Conservation (phyloP, 1,284 basidiomycete species). For the Irpex sp. region DNA sequence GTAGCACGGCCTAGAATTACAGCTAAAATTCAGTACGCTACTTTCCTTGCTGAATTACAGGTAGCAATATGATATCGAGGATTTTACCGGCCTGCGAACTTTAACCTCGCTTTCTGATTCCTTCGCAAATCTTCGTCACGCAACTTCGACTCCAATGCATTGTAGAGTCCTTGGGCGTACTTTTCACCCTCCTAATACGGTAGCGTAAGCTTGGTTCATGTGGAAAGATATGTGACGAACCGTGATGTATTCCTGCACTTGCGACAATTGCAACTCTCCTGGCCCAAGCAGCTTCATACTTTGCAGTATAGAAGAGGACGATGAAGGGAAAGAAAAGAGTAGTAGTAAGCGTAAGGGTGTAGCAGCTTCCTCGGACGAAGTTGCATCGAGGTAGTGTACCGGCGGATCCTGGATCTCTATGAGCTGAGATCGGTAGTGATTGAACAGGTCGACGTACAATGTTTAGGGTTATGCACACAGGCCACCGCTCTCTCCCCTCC, state of each 20-base stretch:
- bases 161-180: constrained; percentile 30
- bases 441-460: constrained; percentile 37
- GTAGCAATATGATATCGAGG: not conserved
- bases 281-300: constrained; percentile 57
- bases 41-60: not conserved
- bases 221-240: constrained; percentile 29
- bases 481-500: constrained; percentile 56
- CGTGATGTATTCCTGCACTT: constrained; percentile 46
- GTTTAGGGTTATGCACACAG: constrained; percentile 71
- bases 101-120: constrained; percentile 29
- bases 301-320: constrained; percentile 39
- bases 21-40: not conserved
- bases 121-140: constrained; percentile 30
- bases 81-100: constrained; percentile 16
- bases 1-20: not conserved
- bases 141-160: constrained; percentile 30
- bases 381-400: constrained; percentile 65
- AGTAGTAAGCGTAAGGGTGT: constrained; percentile 49
- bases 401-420: constrained; percentile 39
- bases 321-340: constrained; percentile 51
- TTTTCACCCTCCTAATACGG: constrained; percentile 28
- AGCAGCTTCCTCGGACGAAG: constrained; percentile 57
- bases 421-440: not conserved
- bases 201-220: not conserved
- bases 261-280: constrained; percentile 42